Evolutionary conservation across 495 filamentous ascomycete genomes (phyloP), one percentile per base, ranked within the genome.

Genomic region (Tuber brumale): DNA sequence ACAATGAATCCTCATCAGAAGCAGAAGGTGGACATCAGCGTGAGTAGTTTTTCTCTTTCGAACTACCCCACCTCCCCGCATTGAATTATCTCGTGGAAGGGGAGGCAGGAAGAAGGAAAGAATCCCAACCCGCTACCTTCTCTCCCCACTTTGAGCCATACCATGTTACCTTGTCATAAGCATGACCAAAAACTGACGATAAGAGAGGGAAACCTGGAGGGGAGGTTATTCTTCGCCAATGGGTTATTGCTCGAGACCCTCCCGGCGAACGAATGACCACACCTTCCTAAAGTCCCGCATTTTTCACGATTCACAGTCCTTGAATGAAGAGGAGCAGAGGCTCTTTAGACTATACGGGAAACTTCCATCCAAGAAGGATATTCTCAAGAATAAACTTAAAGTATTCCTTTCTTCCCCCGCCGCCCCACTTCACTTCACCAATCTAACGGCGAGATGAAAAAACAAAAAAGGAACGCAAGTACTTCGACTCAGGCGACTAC

Each of bases 401-500:
- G 91, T 91, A 23, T 66, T 74, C 70, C 48, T 70, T 70, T 21
- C 69, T 43, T n/a, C 42, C 10, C 61, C 74, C 75, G 31, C 73
- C 71, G 46, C 69, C 72, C 78, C 66, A 71, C 61, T 43, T 14
- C 71, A 69, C 43, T 66, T 16, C 74, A 71, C 46, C 45, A 21
- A 46, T 66, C 51, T 73, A 41, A 76, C 43, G 41, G 44, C 19
- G 61, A 43, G 75, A 78, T 76, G 75, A 44, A 23, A 44, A 23
- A 39, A 39, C 37, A 39, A 77, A 44, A 72, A 79, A 97, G 89
- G 94, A 97, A 84, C 94, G 96, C 85, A 99, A 98, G 87, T 99
- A 97, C 86, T 99, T 99, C 85, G 95, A 99, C 88, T 94, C 91
- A 73, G 95, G 95, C 81, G 95, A 98, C 86, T 98, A 98, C 79